These are phyloP conservation scores for Leccinum griseonigrum DNA, from an alignment of 1,284 basidiomycete species.

Conservation along the genomic window DNA sequence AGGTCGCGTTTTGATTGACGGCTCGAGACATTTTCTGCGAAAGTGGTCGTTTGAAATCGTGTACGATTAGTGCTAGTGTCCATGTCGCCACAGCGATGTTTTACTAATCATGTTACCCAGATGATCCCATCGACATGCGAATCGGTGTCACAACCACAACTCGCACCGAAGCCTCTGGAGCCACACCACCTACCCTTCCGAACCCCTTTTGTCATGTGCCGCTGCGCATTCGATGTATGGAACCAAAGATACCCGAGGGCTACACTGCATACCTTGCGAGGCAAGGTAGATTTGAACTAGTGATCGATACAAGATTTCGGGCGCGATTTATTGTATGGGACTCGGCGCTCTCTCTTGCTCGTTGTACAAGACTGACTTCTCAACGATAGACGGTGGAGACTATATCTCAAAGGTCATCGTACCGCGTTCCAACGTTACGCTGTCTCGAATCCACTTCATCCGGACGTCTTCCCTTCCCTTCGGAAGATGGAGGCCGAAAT, in stretches of 20 bases:
- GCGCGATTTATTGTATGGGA: conserved; percentile 81
- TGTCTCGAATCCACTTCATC: conserved; percentile 90
- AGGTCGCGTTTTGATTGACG: conserved; percentile 53
- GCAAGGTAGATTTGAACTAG: neutral
- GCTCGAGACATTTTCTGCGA: neutral
- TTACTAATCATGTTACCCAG: neutral
- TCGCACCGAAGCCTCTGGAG: neutral
- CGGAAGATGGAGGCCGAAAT: conserved; percentile 98
- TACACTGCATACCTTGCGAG: neutral
- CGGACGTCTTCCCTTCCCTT: conserved; percentile 92
- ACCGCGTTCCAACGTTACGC: conserved; percentile 70
- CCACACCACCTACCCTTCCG: neutral
- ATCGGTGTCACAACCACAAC: neutral
- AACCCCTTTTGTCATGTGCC: neutral
- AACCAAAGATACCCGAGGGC: neutral
- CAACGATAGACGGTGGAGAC: conserved; percentile 71
- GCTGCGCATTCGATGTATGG: neutral
- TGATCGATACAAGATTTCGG: conserved; percentile 57
- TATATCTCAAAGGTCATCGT: conserved; percentile 75
- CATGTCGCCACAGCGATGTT: neutral
- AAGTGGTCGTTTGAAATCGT: conserved; percentile 1
- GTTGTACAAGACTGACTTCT: conserved; percentile 3
- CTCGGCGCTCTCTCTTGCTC: neutral
- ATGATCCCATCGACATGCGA: neutral
- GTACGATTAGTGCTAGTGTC: conserved; percentile 16